Conservation (phyloP, 345 rosid genomes). For the Melastoma malabathricum region DNA sequence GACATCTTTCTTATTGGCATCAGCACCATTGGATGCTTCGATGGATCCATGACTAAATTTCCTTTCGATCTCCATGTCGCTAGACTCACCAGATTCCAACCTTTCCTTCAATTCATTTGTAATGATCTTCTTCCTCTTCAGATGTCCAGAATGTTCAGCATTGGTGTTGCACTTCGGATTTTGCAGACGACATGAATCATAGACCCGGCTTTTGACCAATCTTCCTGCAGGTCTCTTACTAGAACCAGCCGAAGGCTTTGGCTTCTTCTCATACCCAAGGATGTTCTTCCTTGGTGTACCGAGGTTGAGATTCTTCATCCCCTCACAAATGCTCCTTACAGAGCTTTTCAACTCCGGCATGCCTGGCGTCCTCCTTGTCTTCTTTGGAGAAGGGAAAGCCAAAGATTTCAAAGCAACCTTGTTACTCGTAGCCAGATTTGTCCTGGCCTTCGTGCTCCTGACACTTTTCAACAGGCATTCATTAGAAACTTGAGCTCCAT, state of each 20-base stretch:
- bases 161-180: conserved; percentile 20
- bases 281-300: conserved; percentile 24
- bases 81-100: conserved; percentile 17
- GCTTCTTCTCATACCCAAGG: conserved; percentile 16
- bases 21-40: conserved; percentile 10
- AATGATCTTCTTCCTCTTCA: conserved; percentile 21
- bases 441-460: conserved; percentile 33
- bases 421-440: conserved; percentile 21
- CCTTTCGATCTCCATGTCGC: conserved; percentile 23
- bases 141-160: conserved; percentile 18
- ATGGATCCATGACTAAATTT: conserved; percentile 13
- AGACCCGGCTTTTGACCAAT: conserved; percentile 88
- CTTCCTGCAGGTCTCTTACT: conserved; percentile 38
- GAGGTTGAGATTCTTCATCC: conserved; percentile 62
- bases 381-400: conserved; percentile 79
- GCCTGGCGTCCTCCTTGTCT: conserved; percentile 36
- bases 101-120: conserved; percentile 5
- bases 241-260: conserved; percentile 19
- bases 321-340: conserved; percentile 35
- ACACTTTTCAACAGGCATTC: conserved; percentile 46
- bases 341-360: conserved; percentile 37
- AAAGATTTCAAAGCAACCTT: conserved; percentile 47
- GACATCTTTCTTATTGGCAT: conserved; percentile 4
- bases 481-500: conserved; percentile 33
- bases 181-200: conserved; percentile 27